A percentile compares a stretch with the other conserved stretches of the same genome.
Evolutionary conservation across 768 basidiomycete species (phyloP).

Genomic region (Rossbeevera mucosa): DNA sequence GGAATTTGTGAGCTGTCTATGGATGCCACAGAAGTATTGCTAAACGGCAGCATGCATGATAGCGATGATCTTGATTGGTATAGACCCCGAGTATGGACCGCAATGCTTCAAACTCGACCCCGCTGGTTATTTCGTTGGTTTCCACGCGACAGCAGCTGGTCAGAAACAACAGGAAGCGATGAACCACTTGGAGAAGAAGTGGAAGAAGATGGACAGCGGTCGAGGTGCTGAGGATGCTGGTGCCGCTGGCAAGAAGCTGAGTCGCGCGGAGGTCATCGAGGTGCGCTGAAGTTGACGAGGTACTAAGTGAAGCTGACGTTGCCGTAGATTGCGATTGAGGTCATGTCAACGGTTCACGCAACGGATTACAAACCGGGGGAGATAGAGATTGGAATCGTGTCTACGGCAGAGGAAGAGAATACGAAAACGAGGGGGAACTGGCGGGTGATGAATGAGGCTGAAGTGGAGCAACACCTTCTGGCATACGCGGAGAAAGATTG

Average conservation of each 20-base stretch:
- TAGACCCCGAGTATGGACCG: slow-evolving; percentile 88
- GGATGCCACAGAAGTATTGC: neutral
- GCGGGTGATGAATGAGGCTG: slow-evolving; percentile 72
- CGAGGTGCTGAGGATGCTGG: slow-evolving; percentile 74
- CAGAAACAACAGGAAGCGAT: slow-evolving; percentile 98
- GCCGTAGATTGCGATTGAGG: slow-evolving; percentile 84
- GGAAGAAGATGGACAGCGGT: slow-evolving; percentile 88
- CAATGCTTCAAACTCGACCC: slow-evolving; percentile 98
- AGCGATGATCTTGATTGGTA: slow-evolving; percentile 97
- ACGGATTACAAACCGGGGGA: slow-evolving; percentile 96
- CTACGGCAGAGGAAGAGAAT: slow-evolving; percentile 66
- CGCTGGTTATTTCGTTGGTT: slow-evolving; percentile 97
- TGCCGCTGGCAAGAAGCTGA: slow-evolving; percentile 68
- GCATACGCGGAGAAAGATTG: slow-evolving; percentile 90
- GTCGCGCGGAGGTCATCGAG: slow-evolving; percentile 83
- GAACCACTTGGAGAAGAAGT: slow-evolving; percentile 98
- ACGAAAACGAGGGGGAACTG: slow-evolving; percentile 68
- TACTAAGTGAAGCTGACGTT: neutral
- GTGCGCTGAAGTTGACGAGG: slow-evolving; percentile 38
- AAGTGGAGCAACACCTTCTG: slow-evolving; percentile 74
- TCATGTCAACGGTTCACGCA: slow-evolving; percentile 88
- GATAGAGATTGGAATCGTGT: slow-evolving; percentile 94
- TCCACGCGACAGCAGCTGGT: slow-evolving; percentile 94
- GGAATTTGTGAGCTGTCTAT: slow-evolving; percentile 71
- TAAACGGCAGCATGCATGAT: slow-evolving; percentile 1